Conservation (phyloP, 345 rosid genomes). For the Garcia nutans region DNA sequence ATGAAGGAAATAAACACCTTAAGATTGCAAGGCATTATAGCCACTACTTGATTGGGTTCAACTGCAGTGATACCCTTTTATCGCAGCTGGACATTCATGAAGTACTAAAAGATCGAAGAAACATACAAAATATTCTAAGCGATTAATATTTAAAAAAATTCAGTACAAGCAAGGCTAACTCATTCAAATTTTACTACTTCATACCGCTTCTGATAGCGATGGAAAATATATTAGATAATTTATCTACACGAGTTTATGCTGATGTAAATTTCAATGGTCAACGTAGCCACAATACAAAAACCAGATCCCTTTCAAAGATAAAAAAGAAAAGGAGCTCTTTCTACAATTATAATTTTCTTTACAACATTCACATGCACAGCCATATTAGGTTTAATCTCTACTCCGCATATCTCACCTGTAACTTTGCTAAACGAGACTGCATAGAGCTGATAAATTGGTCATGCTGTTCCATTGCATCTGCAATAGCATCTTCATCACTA, state of each 20-base stretch:
- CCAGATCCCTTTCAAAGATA: background rate
- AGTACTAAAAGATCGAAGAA: background rate
- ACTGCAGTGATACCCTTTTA: background rate
- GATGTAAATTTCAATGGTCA: background rate
- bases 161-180: background rate
- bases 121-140: background rate
- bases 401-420: constrained; percentile 67
- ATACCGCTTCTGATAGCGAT: background rate
- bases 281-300: background rate
- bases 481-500: constrained; percentile 68
- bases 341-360: background rate
- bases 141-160: background rate
- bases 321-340: background rate
- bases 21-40: background rate
- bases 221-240: background rate
- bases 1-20: background rate
- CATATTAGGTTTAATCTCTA: constrained; percentile 1
- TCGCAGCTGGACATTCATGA: background rate
- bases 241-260: background rate
- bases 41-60: background rate
- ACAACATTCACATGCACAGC: background rate
- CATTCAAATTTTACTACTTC: background rate
- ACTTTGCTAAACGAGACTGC: constrained; percentile 86
- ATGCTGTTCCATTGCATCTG: constrained; percentile 73
- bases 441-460: constrained; percentile 81